These are phyloP conservation scores for Pelargonium australe DNA, from an alignment of 441 rosid species.

Conservation along the genomic window DNA sequence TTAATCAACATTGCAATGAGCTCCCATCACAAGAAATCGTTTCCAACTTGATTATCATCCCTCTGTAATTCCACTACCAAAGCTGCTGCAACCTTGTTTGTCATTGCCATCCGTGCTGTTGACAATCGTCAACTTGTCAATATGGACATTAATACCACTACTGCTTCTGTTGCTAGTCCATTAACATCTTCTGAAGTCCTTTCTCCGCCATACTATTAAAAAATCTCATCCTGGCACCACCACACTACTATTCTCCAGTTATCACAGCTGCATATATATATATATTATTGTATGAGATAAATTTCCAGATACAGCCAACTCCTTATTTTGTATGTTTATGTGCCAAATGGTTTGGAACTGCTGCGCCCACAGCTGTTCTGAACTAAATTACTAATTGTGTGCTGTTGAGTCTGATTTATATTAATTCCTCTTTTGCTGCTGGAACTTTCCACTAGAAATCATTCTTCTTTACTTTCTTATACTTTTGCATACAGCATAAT, in stretches of 20 bases:
- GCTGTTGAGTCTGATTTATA: background rate
- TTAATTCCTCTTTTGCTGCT: background rate
- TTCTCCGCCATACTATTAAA: background rate
- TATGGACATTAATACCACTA: background rate
- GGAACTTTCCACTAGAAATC: background rate
- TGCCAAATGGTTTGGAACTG: background rate
- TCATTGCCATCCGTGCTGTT: no score
- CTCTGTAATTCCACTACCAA: background rate
- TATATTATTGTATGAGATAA: background rate
- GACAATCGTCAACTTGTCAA: no score
- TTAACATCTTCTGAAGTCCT: no score
- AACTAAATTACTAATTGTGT: background rate
- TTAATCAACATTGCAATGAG: background rate
- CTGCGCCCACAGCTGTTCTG: background rate
- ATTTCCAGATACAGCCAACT: background rate
- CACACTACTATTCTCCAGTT: background rate
- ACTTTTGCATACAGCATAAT: conserved; percentile 37
- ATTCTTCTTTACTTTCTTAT: background rate
- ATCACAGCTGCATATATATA: background rate
- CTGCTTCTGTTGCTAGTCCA: no score
- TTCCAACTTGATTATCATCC: background rate
- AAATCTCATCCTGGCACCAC: background rate
- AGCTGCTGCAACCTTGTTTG: background rate
- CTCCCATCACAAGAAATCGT: background rate
- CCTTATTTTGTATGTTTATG: background rate